Percentiles rank a stretch among this genome's conserved stretches.
phyloP scores from a whole-genome alignment of 139 green algal species.

The Chlorella vulgaris region DNA sequence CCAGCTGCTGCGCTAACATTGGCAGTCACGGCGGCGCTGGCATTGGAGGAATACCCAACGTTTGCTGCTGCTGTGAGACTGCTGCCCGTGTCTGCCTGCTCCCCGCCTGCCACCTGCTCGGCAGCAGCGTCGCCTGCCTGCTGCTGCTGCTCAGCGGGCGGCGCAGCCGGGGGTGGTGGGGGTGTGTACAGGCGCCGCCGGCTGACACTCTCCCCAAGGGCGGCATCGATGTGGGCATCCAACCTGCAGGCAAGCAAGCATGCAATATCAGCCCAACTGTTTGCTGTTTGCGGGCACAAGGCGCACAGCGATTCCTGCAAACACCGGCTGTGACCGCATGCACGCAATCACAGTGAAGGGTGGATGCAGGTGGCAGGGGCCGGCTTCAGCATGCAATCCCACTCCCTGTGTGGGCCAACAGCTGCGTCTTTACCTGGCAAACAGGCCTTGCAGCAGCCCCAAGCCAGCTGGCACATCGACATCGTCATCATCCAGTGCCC shows the following conservation, averaged over 20 bases:
- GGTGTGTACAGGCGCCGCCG: background rate
- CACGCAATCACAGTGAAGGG: too few relatives aligned
- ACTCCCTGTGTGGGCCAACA: background rate
- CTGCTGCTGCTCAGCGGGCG: background rate
- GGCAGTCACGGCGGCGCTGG: background rate
- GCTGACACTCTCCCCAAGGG: background rate
- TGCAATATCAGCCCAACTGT: too few relatives aligned
- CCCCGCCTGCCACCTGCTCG: background rate
- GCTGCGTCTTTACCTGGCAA: conserved; percentile 12
- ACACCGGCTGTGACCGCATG: background rate
- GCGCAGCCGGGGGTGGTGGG: too few relatives aligned
- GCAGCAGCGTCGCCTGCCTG: background rate
- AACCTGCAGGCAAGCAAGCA: background rate
- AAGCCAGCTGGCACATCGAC: conserved; percentile 3
- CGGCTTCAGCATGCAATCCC: background rate
- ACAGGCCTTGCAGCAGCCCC: conserved; percentile 3
- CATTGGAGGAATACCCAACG: background rate
- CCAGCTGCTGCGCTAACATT: background rate
- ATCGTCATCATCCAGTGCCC: background rate
- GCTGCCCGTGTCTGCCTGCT: background rate
- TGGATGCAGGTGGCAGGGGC: too few relatives aligned
- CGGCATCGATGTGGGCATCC: conserved; percentile 5
- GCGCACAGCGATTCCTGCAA: too few relatives aligned
- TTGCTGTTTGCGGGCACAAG: too few relatives aligned
- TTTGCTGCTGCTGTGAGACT: background rate